A percentile compares a stretch with the other conserved stretches of the same genome.
Conservation (phyloP, 2,329 filamentous ascomycete species). For the Aureobasidium vineae region DNA sequence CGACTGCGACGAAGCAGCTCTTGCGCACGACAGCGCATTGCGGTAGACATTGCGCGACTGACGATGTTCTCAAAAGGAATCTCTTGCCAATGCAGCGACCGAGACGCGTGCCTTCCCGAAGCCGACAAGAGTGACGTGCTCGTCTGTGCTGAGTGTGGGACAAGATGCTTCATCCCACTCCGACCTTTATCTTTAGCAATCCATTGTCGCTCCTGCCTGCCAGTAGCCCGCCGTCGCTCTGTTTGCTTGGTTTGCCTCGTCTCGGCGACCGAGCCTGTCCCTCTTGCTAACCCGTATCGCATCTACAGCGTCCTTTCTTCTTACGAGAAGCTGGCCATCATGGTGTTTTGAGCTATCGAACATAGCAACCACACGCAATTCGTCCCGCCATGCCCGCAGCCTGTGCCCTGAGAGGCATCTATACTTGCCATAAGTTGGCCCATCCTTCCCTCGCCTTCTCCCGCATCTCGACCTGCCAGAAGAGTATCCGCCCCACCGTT, state of each 20-base stretch:
- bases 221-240: background rate
- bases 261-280: background rate
- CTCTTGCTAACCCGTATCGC: background rate
- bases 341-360: conserved; percentile 21
- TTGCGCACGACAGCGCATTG: conserved; percentile 37
- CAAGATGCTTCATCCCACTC: background rate
- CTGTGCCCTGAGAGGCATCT: conserved; percentile 12
- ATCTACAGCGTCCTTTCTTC: background rate
- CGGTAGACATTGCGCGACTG: conserved; percentile 16
- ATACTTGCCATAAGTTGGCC: conserved; percentile 1
- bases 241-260: background rate
- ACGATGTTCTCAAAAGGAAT: background rate
- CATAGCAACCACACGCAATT: background rate
- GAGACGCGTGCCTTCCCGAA: conserved; percentile 1
- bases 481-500: conserved; percentile 17
- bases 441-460: conserved; percentile 2
- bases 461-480: conserved; percentile 19
- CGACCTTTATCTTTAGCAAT: background rate
- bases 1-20: conserved; percentile 26
- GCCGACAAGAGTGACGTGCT: conserved; percentile 14
- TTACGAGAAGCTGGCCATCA: conserved; percentile 25
- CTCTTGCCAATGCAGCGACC: background rate
- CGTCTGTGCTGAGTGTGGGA: conserved; percentile 7
- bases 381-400: conserved; percentile 1
- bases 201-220: background rate